Conservation (phyloP, 805 yeast species). For the Myxozyma nipponensis region DNA sequence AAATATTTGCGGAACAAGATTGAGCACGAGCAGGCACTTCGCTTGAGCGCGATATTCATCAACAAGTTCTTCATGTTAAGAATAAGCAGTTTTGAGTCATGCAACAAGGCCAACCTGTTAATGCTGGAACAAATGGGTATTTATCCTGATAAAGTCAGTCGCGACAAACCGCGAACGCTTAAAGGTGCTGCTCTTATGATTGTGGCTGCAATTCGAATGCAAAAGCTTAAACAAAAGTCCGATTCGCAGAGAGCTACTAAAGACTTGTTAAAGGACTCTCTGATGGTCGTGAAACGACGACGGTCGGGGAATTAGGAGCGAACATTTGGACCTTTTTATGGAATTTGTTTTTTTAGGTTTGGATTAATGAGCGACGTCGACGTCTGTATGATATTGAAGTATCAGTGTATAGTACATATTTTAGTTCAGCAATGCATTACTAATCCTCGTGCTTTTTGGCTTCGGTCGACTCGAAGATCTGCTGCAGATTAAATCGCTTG, state of each 20-base stretch:
- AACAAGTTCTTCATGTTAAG: slow-evolving; percentile 34
- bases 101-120: slow-evolving; percentile 32
- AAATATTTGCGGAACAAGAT: slow-evolving; percentile 26
- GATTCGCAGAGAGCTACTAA: slow-evolving; percentile 3
- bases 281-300: not conserved
- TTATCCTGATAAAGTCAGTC: slow-evolving; percentile 30
- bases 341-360: not conserved
- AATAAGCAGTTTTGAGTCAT: slow-evolving; percentile 34
- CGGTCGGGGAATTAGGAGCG: not conserved
- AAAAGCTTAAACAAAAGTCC: slow-evolving; percentile 27
- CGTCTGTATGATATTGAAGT: not conserved
- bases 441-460: no score
- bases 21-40: slow-evolving; percentile 26
- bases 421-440: not conserved
- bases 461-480: slow-evolving; percentile 47
- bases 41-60: slow-evolving; percentile 36
- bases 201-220: slow-evolving; percentile 34
- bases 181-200: slow-evolving; percentile 32
- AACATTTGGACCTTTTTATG: no score
- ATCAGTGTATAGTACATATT: not conserved
- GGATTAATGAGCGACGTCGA: not conserved
- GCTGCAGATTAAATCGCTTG: slow-evolving; percentile 75
- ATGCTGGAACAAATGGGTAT: slow-evolving; percentile 34
- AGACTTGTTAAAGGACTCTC: not conserved
- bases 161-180: slow-evolving; percentile 23